Evolutionary conservation across 495 filamentous ascomycete species (phyloP).

Genomic region (Pseudoneurospora amorphoporcata): DNA sequence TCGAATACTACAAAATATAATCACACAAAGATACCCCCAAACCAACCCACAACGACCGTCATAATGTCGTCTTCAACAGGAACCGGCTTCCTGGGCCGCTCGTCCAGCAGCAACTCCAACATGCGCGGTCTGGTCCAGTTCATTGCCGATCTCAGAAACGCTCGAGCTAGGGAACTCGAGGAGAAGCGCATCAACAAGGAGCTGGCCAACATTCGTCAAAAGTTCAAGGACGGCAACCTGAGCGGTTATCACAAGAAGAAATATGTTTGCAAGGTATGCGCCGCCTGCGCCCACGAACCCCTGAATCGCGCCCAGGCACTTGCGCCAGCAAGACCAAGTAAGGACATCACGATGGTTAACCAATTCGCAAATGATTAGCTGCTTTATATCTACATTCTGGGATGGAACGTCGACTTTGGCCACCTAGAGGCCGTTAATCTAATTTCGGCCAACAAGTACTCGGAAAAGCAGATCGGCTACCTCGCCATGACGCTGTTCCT

Average conservation of each 20-base stretch:
- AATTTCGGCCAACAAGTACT: conserved; percentile 93
- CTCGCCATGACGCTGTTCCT: conserved; percentile 94
- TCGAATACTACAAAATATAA: background rate
- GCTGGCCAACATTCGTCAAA: conserved; percentile 90
- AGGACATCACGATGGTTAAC: conserved; percentile 17
- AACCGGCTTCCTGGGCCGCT: conserved; percentile 50
- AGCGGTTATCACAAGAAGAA: conserved; percentile 99
- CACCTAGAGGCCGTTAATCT: conserved; percentile 97
- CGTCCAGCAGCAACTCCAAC: conserved; percentile 52
- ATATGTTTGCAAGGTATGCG: conserved; percentile 90
- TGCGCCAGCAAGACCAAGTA: background rate
- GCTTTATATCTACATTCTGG: conserved; percentile 97
- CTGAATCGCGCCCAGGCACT: background rate
- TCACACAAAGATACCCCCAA: background rate
- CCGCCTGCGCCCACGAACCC: background rate
- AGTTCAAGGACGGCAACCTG: conserved; percentile 78
- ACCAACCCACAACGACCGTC: conserved; percentile 1
- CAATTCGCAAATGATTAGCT: conserved; percentile 38
- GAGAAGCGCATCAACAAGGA: conserved; percentile 99
- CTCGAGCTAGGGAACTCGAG: conserved; percentile 87
- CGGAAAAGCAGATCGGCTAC: conserved; percentile 99
- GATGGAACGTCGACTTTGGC: conserved; percentile 98
- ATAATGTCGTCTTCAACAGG: conserved; percentile 45
- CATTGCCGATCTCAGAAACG: conserved; percentile 94
- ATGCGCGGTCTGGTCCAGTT: conserved; percentile 91